Evolutionary conservation across 164 flowering plant genomes (phyloP).

Genomic region (Aristolochia californica): DNA sequence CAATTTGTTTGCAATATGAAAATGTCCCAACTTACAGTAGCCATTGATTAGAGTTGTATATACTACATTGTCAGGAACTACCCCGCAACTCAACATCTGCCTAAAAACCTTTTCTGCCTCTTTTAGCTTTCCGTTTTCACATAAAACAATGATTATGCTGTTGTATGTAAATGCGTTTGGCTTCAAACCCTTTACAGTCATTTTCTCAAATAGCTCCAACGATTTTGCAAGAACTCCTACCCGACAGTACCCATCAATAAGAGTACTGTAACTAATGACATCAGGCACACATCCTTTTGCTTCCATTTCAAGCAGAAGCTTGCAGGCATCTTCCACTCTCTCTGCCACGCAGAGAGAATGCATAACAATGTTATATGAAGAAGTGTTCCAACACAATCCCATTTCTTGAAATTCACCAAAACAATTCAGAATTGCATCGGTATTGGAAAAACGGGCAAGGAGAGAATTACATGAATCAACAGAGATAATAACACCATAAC

Average conservation of each 20-base stretch:
- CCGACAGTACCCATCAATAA: slow-evolving; percentile 41
- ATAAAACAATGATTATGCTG: slow-evolving; percentile 31
- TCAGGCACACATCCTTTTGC: slow-evolving; percentile 16
- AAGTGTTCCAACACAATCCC: slow-evolving; percentile 25
- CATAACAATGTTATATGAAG: slow-evolving; percentile 18
- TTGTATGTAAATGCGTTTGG: slow-evolving; percentile 39
- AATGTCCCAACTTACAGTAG: slow-evolving; percentile 32
- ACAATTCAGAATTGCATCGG: slow-evolving; percentile 6
- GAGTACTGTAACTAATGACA: slow-evolving; percentile 25
- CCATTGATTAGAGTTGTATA: slow-evolving; percentile 45
- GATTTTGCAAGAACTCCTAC: slow-evolving; percentile 33
- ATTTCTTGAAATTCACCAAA: slow-evolving; percentile 15
- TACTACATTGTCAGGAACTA: slow-evolving; percentile 33
- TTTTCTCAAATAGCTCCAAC: slow-evolving; percentile 31
- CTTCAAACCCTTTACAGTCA: slow-evolving; percentile 29
- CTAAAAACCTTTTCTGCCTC: slow-evolving; percentile 40
- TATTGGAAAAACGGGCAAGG: slow-evolving; percentile 8
- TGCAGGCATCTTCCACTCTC: slow-evolving; percentile 14
- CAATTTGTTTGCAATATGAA: slow-evolving; percentile 32
- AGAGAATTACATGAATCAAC: slow-evolving; percentile 23
- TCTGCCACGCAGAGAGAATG: slow-evolving; percentile 15
- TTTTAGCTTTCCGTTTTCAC: slow-evolving; percentile 20
- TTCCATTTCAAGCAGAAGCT: slow-evolving; percentile 18
- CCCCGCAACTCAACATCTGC: slow-evolving; percentile 37
- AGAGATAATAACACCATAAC: slow-evolving; percentile 21